Evolutionary conservation across 306 rosid species (phyloP).

Genomic region (Rosa multiflora): DNA sequence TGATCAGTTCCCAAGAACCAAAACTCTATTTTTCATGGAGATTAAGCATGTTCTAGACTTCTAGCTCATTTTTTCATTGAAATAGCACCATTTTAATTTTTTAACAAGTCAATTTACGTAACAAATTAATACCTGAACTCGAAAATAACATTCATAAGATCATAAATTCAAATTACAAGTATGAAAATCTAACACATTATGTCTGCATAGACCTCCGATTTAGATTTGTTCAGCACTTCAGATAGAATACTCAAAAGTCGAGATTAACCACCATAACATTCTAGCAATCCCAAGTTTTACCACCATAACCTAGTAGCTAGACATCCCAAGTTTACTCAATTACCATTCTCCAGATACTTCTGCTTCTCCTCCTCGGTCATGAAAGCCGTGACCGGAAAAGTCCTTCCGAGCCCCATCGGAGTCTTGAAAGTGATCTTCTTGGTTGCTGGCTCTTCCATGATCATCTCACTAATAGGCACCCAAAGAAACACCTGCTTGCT

Average conservation of each 20-base stretch:
- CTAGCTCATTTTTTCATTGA: not conserved
- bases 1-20: too few relatives aligned
- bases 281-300: too few relatives aligned
- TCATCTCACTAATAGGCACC: constrained; percentile 75
- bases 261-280: not conserved
- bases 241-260: not conserved
- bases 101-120: too few relatives aligned
- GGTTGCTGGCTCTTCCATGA: constrained; percentile 45
- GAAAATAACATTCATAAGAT: not conserved
- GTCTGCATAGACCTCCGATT: not conserved
- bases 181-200: not conserved
- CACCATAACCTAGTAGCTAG: not conserved
- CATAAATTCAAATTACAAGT: not conserved
- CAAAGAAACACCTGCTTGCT: constrained; percentile 69
- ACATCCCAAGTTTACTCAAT: constrained; percentile 2
- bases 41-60: too few relatives aligned
- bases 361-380: constrained; percentile 62
- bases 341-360: constrained; percentile 32
- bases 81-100: too few relatives aligned
- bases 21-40: too few relatives aligned
- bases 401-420: constrained; percentile 67
- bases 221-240: not conserved
- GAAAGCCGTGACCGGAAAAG: constrained; percentile 61
- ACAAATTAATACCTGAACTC: not conserved
- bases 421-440: constrained; percentile 61